Conservation (phyloP, 2,329 filamentous ascomycete genomes). For the Calonectria montana region DNA sequence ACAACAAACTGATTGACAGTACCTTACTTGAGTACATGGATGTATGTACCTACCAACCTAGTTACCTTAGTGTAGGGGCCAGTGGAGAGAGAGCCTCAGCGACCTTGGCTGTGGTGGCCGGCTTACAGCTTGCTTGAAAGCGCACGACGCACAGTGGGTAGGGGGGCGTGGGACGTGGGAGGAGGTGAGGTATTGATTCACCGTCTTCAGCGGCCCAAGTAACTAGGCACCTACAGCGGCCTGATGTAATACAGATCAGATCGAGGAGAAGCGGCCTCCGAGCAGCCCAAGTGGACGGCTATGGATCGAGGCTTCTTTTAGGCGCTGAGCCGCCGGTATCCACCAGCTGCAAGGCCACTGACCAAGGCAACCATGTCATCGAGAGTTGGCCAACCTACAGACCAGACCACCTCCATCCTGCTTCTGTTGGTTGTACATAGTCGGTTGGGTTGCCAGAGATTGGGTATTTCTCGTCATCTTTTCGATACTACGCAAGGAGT, state of each 20-base stretch:
- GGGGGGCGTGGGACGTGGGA: not conserved
- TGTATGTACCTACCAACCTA: conserved; percentile 1
- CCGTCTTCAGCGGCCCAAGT: not conserved
- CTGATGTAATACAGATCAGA: conserved; percentile 1
- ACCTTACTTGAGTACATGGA: not conserved
- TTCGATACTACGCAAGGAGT: not conserved
- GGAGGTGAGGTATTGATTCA: not conserved
- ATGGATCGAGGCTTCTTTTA: conserved; percentile 14
- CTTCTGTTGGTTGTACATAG: not conserved
- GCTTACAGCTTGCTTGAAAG: not conserved
- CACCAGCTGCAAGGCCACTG: conserved; percentile 13
- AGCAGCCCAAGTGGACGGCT: conserved; percentile 6
- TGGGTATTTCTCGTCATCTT: not conserved
- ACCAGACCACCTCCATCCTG: not conserved
- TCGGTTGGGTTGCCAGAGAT: not conserved
- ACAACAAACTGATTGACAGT: not conserved
- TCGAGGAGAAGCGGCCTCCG: conserved; percentile 8
- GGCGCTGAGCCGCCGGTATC: conserved; percentile 20
- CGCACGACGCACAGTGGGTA: not conserved
- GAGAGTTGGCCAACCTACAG: not conserved
- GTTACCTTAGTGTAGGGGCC: not conserved
- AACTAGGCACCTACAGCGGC: not conserved
- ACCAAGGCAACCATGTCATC: not conserved
- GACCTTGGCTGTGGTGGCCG: conserved; percentile 1
- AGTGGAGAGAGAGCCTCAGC: conserved; percentile 11